Base-by-base conservation (phyloP, 805 yeast species). In the Lipomyces starkeyi region DNA sequence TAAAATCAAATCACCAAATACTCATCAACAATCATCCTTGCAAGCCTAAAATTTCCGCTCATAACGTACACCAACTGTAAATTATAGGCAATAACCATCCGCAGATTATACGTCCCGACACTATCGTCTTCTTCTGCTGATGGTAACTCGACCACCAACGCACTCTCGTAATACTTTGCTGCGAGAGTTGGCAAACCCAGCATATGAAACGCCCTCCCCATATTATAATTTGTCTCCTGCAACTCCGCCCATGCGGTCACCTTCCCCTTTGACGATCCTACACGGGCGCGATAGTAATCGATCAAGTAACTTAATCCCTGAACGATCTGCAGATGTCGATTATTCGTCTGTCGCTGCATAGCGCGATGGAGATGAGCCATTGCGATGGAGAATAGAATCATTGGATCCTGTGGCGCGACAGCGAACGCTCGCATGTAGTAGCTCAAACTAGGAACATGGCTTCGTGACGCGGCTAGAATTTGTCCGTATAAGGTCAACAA, bases 281-380 rank as follows among this genome's bases (percentile, higher is more conserved):
- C 72, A 66, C 95, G 80, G 6, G 83, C 75, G 20, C 85, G 86
- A 54, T 83, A 82, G 74, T 95, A 95, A 72, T 91, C 95, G 75
- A 85, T 78, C 68, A 95, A 76, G 74, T 86, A 93, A 65, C 93
- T 87, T 59, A 95, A 79, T 0, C 97, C 98, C 75, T 95, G 98
- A 1, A 95, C 80, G 27, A 95, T 82, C 75, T 93, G 98, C 66
- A 90, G 83, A 75, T 94, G 97, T 65, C 98, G 86, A 77, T 92
- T 91, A 6, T 88, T 83, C 3, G 97, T 89, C 67, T 91, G 87
- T 70, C 99, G 83, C 78, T 95, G 98, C 88, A 93, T 89, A 0
- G 98, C 90, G 56, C 98, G 84, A 74, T 94, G 97, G 29, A 93
- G 81, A 78, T 93, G 93, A 0, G 93, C 87, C 54, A 95, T 78